Percentiles rank a stretch among this genome's conserved stretches.
These are phyloP conservation scores for Rhizopogon vinicolor DNA, from an alignment of 768 basidiomycete genomes.

Conservation along the genomic window DNA sequence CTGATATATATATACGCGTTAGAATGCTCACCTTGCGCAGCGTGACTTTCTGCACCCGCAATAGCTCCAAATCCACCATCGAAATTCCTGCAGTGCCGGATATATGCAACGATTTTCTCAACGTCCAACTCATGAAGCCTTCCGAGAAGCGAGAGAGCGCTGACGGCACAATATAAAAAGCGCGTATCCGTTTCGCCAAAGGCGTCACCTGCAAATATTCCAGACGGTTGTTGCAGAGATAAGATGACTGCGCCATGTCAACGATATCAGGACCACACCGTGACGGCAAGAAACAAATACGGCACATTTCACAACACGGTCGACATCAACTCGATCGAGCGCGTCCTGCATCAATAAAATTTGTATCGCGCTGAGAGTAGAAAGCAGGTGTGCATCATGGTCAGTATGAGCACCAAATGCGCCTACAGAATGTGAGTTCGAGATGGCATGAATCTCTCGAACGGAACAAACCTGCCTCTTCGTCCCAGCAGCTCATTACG, in stretches of 20 bases:
- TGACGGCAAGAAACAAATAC: slow-evolving; percentile 17
- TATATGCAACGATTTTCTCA: slow-evolving; percentile 66
- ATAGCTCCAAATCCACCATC: slow-evolving; percentile 90
- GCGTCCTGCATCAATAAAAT: slow-evolving; percentile 85
- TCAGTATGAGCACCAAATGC: slow-evolving; percentile 89
- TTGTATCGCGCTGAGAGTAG: slow-evolving; percentile 90
- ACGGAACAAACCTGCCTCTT: slow-evolving; percentile 61
- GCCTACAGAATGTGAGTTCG: slow-evolving; percentile 41
- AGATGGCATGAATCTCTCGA: slow-evolving; percentile 2
- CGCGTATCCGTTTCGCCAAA: slow-evolving; percentile 95
- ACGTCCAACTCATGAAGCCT: slow-evolving; percentile 63
- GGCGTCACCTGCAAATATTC: slow-evolving; percentile 83
- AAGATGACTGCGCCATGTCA: slow-evolving; percentile 57
- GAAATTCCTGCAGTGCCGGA: slow-evolving; percentile 81
- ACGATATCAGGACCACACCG: neutral
- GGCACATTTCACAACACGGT: slow-evolving; percentile 70
- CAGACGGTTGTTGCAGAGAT: slow-evolving; percentile 80
- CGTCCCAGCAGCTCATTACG: slow-evolving; percentile 95
- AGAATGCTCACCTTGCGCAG: slow-evolving; percentile 67
- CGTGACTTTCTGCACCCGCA: slow-evolving; percentile 89
- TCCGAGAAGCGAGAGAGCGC: slow-evolving; percentile 77
- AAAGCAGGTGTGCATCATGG: slow-evolving; percentile 86
- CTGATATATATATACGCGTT: neutral
- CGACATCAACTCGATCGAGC: slow-evolving; percentile 62
- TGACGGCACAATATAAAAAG: slow-evolving; percentile 85